Base-by-base conservation (phyloP, 2,329 filamentous ascomycete genomes). In the Berkeleyomyces rouxiae region DNA sequence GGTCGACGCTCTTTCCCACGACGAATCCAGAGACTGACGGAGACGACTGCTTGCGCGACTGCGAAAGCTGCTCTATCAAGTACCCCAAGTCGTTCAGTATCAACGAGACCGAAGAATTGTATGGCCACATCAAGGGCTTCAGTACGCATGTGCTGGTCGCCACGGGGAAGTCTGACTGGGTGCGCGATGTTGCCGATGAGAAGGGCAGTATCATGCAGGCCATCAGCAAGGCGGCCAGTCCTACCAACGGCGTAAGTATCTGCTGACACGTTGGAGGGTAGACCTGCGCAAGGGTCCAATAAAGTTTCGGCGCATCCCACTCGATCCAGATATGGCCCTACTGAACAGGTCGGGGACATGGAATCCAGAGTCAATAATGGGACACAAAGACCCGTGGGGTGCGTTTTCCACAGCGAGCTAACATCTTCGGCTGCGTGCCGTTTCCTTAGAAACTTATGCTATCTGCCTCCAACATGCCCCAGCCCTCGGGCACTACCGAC, bases 111-210 rank as follows among this genome's bases (percentile, higher is more conserved):
- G 90, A 96, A 70, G 77, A 84, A 68, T 75, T 99, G 58, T 97
- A 95, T 71, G 93, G 92, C 0, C 79, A 87, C 64, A 82, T 96
- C 66, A 88, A 90, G 70, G 89, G 84, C 43, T 97, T 90, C 87
- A 85, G 83, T 69, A 93, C 90, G 23, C 93, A 99, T 74, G 71
- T 96, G 66, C 77, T 99, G 40, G 90, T 97, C 13, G 93, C 90
- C 33, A 99, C 93, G n/a, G 89, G 90, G 65, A 96, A 96, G 81
- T 81, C 85, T 36, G 93, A 99, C 74, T 99, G 93, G 93, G 87
- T 92, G 70, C 77, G 88, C 65, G 87, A 95, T 75, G 88, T 96
- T 55, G 83, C 82, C 63, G 88, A 97, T 70, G 93, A 97, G 77
- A 85, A 88, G 73, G 87, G 87, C 4, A 90, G 86, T 70, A 80